Evolutionary conservation across 169 alveolate species (phyloP).

Genomic region (Plasmodium relictum): DNA sequence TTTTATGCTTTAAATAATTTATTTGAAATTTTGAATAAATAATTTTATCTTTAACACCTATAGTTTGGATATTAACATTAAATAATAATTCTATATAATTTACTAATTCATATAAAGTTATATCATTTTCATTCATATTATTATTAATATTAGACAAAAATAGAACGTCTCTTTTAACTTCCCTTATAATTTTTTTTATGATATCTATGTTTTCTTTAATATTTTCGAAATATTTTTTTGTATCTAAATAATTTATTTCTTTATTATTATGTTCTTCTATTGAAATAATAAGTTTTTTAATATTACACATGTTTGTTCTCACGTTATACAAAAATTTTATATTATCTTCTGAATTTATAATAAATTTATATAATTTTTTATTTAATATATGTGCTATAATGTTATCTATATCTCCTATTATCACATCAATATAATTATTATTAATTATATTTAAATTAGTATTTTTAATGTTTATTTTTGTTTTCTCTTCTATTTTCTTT

Average conservation of each 20-base stretch:
- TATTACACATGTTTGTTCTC: neutral
- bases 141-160: neutral
- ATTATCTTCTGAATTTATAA: neutral
- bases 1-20: neutral
- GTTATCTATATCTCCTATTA: neutral
- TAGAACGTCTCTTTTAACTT: neutral
- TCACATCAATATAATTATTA: neutral
- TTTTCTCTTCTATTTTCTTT: neutral
- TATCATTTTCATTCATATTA: conserved; percentile 11
- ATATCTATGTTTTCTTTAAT: neutral
- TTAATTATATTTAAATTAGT: neutral
- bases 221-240: neutral
- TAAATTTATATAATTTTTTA: neutral
- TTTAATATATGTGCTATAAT: neutral
- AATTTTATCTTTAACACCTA: conserved; percentile 51
- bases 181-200: neutral
- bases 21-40: conserved; percentile 37
- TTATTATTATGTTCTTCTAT: neutral
- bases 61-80: conserved; percentile 49
- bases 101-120: conserved; percentile 54
- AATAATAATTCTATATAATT: conserved; percentile 30
- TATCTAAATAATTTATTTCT: neutral
- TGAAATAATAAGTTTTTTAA: neutral
- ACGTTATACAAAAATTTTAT: neutral
- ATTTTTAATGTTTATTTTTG: neutral